Percentiles rank a stretch among this genome's conserved stretches.
These are phyloP conservation scores for Gossypium mustelinum DNA, from an alignment of 345 rosid species.

Conservation along the genomic window DNA sequence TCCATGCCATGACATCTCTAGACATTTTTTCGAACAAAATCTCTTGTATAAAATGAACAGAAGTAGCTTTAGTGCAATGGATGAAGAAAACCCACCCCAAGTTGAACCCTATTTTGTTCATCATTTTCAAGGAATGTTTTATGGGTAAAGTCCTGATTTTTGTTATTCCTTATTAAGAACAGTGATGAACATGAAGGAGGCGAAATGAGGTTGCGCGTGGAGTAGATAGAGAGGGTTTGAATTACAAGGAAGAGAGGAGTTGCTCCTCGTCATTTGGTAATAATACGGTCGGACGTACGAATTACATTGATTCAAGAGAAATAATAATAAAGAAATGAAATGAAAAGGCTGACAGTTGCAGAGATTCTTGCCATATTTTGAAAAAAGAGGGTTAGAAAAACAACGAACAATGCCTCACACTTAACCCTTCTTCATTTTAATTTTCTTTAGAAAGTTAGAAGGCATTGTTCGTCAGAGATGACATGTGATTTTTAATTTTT, in stretches of 20 bases:
- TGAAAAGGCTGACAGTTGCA: slow-evolving; percentile 23
- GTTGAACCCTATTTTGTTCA: neutral
- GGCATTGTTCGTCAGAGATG: neutral
- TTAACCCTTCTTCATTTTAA: neutral
- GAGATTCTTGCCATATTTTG: slow-evolving; percentile 32
- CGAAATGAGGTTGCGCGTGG: neutral
- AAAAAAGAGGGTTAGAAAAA: neutral
- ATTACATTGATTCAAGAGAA: slow-evolving; percentile 15
- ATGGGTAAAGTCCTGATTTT: neutral
- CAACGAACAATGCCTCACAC: neutral
- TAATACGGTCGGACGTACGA: slow-evolving; percentile 38
- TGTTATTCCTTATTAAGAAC: neutral
- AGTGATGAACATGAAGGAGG: neutral
- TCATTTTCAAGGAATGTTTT: neutral
- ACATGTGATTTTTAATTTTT: neutral
- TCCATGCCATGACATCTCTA: too few relatives aligned
- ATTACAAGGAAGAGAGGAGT: neutral
- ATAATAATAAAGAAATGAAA: neutral
- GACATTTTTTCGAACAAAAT: too few relatives aligned
- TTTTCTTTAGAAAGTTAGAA: neutral
- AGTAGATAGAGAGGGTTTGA: neutral
- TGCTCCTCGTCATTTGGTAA: slow-evolving; percentile 41
- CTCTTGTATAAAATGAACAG: too few relatives aligned
- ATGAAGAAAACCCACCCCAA: too few relatives aligned
- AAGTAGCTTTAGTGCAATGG: neutral